Evolutionary conservation across 768 basidiomycete genomes (phyloP).

Genomic region (Suillus subaureus): DNA sequence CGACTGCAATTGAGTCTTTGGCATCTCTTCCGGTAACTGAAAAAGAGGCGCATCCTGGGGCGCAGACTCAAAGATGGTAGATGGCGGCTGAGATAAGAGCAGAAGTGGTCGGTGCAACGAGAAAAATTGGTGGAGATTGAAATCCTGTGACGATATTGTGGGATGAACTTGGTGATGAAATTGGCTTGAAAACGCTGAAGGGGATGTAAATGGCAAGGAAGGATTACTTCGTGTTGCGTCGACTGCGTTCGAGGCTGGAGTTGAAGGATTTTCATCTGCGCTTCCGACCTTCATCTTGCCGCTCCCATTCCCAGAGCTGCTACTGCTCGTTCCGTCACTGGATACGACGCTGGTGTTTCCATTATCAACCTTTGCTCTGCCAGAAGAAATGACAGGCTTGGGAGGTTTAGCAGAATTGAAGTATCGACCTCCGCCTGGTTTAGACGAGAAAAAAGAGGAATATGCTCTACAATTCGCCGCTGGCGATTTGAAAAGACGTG

Average conservation of each 20-base stretch:
- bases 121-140: conserved; percentile 85
- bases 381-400: conserved; percentile 43
- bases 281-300: conserved; percentile 18
- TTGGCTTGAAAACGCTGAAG: conserved; percentile 11
- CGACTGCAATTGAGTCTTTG: conserved; percentile 29
- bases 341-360: conserved; percentile 38
- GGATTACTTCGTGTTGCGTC: conserved; percentile 21
- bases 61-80: conserved; percentile 51
- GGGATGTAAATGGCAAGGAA: conserved; percentile 20
- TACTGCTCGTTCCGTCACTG: conserved; percentile 27
- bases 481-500: conserved; percentile 49
- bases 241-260: conserved; percentile 16
- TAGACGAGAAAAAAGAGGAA: conserved; percentile 80
- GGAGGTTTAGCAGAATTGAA: conserved; percentile 75
- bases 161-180: conserved; percentile 47
- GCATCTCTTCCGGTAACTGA: conserved; percentile 22
- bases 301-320: conserved; percentile 17
- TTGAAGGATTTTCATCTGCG: conserved; percentile 31
- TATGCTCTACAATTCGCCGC: conserved; percentile 60
- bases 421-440: conserved; percentile 72
- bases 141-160: conserved; percentile 62
- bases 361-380: conserved; percentile 42
- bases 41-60: conserved; percentile 23
- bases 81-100: conserved; percentile 61
- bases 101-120: conserved; percentile 79